Evolutionary conservation across 768 basidiomycete genomes (phyloP).

Genomic region (Mycena sanguinolenta): DNA sequence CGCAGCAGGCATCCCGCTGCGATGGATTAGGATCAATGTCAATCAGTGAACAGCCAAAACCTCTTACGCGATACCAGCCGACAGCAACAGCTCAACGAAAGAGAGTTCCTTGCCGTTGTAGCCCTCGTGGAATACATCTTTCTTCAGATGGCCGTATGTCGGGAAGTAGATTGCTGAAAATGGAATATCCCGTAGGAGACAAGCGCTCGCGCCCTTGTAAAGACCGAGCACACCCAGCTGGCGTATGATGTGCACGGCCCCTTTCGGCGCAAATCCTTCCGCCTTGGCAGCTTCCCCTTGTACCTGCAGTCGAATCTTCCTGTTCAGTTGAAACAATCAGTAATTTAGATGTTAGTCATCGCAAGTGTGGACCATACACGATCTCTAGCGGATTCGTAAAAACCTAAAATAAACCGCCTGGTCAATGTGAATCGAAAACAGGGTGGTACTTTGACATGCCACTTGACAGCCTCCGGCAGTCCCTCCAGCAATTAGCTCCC

Average conservation of each 20-base stretch:
- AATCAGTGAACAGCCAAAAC: constrained; percentile 31
- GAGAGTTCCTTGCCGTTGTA: constrained; percentile 93
- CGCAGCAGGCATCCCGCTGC: constrained; percentile 97
- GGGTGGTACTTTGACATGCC: constrained; percentile 64
- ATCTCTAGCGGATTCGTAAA: constrained; percentile 99
- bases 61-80: constrained; percentile 87
- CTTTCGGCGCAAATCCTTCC: constrained; percentile 84
- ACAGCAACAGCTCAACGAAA: constrained; percentile 88
- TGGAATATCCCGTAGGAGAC: constrained; percentile 94
- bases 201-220: constrained; percentile 94
- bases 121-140: constrained; percentile 95
- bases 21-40: constrained; percentile 44
- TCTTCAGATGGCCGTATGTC: constrained; percentile 90
- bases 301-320: constrained; percentile 94
- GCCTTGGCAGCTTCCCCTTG: constrained; percentile 94
- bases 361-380: constrained; percentile 64
- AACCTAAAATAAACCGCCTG: constrained; percentile 63
- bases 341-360: neutral
- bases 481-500: constrained; percentile 95
- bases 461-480: constrained; percentile 98
- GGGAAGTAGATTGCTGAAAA: constrained; percentile 96
- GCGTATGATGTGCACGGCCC: constrained; percentile 92
- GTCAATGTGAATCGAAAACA: constrained; percentile 21
- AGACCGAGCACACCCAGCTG: constrained; percentile 93
- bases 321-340: constrained; percentile 44